Percentiles rank a stretch among this genome's conserved stretches.
These are phyloP conservation scores for Hypomontagnella submonticulosa DNA, from an alignment of 495 filamentous ascomycete genomes.

Conservation along the genomic window DNA sequence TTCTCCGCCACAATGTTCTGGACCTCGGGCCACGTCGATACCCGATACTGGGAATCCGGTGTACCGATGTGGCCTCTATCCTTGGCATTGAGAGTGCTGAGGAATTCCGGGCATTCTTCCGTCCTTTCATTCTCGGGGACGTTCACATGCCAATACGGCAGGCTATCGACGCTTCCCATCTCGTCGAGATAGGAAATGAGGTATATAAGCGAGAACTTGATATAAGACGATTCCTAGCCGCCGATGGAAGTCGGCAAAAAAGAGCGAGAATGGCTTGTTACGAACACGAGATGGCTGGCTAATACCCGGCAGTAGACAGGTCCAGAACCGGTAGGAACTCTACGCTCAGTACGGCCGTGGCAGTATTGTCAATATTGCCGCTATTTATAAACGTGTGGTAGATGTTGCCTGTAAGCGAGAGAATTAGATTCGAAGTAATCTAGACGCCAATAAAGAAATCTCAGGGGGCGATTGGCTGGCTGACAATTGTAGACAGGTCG, in stretches of 20 bases:
- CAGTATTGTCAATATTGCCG: constrained; percentile 37
- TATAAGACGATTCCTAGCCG: background rate
- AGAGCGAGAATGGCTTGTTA: background rate
- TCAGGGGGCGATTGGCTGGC: too few relatives aligned
- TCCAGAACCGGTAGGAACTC: background rate
- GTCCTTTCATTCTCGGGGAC: constrained; percentile 70
- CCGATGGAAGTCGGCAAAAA: constrained; percentile 1
- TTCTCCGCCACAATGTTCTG: constrained; percentile 70
- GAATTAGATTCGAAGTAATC: constrained; percentile 10
- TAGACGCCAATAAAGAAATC: constrained; percentile 1
- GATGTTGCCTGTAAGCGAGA: background rate
- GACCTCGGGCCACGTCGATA: constrained; percentile 71
- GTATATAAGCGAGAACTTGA: background rate
- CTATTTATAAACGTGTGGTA: constrained; percentile 5
- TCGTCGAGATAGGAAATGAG: background rate
- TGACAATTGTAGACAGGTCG: too few relatives aligned
- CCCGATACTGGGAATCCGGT: constrained; percentile 67
- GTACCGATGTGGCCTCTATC: constrained; percentile 72
- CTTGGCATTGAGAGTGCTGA: constrained; percentile 65
- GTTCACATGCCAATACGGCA: constrained; percentile 87
- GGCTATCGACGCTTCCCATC: constrained; percentile 45
- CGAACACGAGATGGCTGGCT: background rate
- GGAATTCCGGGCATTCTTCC: constrained; percentile 73
- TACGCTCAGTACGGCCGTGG: background rate
- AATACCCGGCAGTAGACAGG: background rate